Conservation (phyloP, 106 monocot species). For the Amphibolis antarctica region DNA sequence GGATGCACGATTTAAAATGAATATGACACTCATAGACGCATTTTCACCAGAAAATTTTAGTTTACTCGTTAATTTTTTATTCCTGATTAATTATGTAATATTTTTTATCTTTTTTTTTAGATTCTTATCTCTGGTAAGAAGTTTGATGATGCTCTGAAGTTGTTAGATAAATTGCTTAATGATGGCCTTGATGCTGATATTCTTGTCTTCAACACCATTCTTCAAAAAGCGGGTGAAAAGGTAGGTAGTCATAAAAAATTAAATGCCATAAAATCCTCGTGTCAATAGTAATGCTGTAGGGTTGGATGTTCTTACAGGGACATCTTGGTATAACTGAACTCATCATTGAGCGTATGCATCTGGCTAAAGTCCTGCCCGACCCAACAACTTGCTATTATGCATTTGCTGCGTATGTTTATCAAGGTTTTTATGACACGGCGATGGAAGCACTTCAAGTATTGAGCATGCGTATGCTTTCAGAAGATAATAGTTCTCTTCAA, state of each 20-base stretch:
- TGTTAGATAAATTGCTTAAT: neutral
- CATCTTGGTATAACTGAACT: neutral
- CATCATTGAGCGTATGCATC: conserved; percentile 47
- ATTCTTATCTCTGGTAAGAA: neutral
- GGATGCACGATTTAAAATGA: too few relatives aligned
- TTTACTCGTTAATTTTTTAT: too few relatives aligned
- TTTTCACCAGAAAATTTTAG: too few relatives aligned
- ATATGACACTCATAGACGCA: too few relatives aligned
- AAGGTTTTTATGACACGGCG: conserved; percentile 46
- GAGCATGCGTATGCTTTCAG: conserved; percentile 83
- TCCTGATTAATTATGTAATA: neutral
- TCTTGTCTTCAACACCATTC: too few relatives aligned
- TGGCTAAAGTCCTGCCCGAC: conserved; percentile 57
- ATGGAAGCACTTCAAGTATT: conserved; percentile 79
- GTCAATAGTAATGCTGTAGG: neutral
- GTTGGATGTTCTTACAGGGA: neutral
- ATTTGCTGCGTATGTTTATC: conserved; percentile 43
- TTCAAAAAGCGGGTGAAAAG: too few relatives aligned
- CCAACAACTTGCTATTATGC: conserved; percentile 55
- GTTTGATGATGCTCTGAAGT: neutral
- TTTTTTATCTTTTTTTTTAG: neutral
- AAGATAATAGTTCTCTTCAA: conserved; percentile 28
- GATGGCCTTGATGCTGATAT: too few relatives aligned
- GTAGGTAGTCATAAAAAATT: too few relatives aligned
- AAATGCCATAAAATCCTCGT: too few relatives aligned